Evolutionary conservation across 2,329 filamentous ascomycete genomes (phyloP).

Genomic region (Penicillium griseofulvum): DNA sequence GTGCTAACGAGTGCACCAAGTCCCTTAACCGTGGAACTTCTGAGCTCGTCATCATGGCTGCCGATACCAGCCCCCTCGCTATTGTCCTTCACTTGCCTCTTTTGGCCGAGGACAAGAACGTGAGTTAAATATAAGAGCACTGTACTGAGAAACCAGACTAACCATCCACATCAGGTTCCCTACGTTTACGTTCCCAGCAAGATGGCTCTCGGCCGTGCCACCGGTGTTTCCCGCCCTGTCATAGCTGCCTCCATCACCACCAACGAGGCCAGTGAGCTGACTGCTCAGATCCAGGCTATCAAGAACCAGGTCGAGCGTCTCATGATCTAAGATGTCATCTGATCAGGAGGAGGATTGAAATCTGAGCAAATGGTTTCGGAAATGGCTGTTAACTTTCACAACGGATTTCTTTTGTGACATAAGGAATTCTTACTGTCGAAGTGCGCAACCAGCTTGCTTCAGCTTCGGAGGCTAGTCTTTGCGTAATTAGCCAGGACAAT

Average conservation of each 20-base stretch:
- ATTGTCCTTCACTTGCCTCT: slow-evolving; percentile 89
- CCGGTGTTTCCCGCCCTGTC: slow-evolving; percentile 82
- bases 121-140: not conserved
- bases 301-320: slow-evolving; percentile 74
- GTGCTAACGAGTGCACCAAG: slow-evolving; percentile 84
- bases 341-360: not conserved
- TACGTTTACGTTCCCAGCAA: slow-evolving; percentile 74
- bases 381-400: not conserved
- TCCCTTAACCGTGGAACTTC: slow-evolving; percentile 85
- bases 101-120: slow-evolving; percentile 74
- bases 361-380: not conserved
- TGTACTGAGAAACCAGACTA: not conserved
- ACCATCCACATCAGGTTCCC: slow-evolving; percentile 39
- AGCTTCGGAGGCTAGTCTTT: not conserved
- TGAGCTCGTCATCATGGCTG: slow-evolving; percentile 60
- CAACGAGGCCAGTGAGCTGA: slow-evolving; percentile 86
- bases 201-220: slow-evolving; percentile 82
- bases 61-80: slow-evolving; percentile 81
- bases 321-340: slow-evolving; percentile 5
- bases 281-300: slow-evolving; percentile 79
- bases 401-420: not conserved
- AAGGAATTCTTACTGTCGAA: not conserved
- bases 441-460: not conserved
- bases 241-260: slow-evolving; percentile 87
- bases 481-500: slow-evolving; percentile 1